A percentile compares a stretch with the other conserved stretches of the same genome.
Evolutionary conservation across 441 rosid species (phyloP).

Genomic region (Capsella rubella): DNA sequence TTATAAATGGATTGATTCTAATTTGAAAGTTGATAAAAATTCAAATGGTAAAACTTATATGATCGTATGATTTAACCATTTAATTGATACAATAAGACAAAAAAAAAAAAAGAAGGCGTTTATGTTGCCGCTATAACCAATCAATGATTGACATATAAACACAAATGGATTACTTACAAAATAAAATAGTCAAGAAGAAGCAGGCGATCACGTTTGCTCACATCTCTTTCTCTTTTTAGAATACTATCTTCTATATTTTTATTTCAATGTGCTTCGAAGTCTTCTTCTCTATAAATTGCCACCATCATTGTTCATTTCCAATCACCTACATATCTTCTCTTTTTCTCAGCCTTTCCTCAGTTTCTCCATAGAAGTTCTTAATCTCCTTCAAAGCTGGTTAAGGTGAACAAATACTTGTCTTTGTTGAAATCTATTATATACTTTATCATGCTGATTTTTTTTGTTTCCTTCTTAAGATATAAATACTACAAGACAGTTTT

Average conservation of each 20-base stretch:
- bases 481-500: no score
- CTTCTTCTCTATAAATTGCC: slow-evolving; percentile 34
- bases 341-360: neutral
- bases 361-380: slow-evolving; percentile 1
- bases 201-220: slow-evolving; percentile 39
- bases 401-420: slow-evolving; percentile 27
- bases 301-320: slow-evolving; percentile 19
- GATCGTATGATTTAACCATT: no score
- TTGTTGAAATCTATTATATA: neutral
- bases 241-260: neutral
- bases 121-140: neutral
- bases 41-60: no score
- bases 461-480: neutral
- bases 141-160: slow-evolving; percentile 6
- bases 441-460: neutral
- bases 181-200: slow-evolving; percentile 24
- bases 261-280: neutral
- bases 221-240: slow-evolving; percentile 2
- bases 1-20: no score
- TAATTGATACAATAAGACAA: no score
- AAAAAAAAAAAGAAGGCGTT: no score
- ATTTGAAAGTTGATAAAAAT: no score
- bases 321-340: neutral
- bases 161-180: slow-evolving; percentile 23
- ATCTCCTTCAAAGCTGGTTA: slow-evolving; percentile 29